Evolutionary conservation across 2,329 filamentous ascomycete species (phyloP).

Genomic region (Colletotrichum chrysophilum): DNA sequence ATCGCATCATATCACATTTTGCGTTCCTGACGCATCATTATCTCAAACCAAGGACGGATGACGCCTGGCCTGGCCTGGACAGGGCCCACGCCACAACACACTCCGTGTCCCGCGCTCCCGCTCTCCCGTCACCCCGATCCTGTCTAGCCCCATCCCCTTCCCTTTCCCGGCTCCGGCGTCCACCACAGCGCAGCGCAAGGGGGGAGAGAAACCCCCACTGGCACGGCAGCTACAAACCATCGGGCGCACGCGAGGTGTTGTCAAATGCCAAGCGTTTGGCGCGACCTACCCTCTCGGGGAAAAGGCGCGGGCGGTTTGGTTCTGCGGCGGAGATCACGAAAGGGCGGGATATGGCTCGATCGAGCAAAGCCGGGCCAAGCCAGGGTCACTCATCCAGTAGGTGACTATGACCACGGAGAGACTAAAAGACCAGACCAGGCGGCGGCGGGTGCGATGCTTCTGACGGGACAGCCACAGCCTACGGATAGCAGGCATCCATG

Average conservation of each 20-base stretch:
- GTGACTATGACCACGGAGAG: not conserved
- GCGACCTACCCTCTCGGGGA: conserved; percentile 1
- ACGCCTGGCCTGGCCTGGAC: not conserved
- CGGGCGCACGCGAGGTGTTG: not conserved
- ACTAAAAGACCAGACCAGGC: not conserved
- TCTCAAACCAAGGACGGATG: not conserved
- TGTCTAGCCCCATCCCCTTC: not conserved
- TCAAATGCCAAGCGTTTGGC: not conserved
- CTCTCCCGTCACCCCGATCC: not conserved
- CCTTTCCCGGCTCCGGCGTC: not conserved
- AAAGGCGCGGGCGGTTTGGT: not conserved
- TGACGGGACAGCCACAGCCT: not conserved
- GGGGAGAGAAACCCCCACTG: not conserved
- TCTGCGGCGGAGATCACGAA: conserved; percentile 1
- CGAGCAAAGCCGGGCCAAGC: not conserved
- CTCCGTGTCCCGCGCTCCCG: not conserved
- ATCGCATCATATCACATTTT: not conserved
- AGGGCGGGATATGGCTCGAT: not conserved
- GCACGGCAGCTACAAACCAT: not conserved
- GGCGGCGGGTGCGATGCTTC: not conserved
- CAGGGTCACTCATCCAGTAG: not conserved
- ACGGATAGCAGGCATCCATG: not conserved
- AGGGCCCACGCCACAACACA: not conserved
- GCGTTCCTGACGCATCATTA: not conserved
- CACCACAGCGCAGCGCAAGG: not conserved